Base-by-base conservation (phyloP, 345 rosid species). In the Diplotaxis tenuifolia region DNA sequence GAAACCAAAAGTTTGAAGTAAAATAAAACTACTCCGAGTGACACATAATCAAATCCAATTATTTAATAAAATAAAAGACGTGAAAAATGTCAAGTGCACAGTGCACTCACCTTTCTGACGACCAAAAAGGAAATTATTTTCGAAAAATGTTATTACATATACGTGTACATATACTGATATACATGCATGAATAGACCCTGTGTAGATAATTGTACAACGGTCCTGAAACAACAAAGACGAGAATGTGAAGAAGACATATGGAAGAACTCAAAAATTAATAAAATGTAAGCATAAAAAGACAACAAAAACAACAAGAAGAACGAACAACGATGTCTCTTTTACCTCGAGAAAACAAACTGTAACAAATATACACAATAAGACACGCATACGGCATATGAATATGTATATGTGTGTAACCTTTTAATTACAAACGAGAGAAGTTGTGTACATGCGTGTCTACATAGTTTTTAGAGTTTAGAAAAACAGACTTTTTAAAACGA, bases 241-340 rank as follows among this genome's bases (percentile, higher is more conserved):
- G 68, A 29, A 62, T 42, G 67, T 18, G 72, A 76, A 70, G 75
- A 76, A 70, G 80, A 76, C 75, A 71, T 65, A 74, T 84, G 76
- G 82, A 75, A 77, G 60, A 34, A 74, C 74, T 82, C 71, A 82
- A 78, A 78, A 62, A 8, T 71, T 56, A 68, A 1, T 62, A 66
- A 68, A 45, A 40, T 70, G 56, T n/a, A 29, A 32, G 15, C 21
- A 32, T 60, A 32, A 32, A 60, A 47, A 15, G 50, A 47, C 54
- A 18, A 16, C 54, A 16, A 47, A 47, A 63, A 86, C 78, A 81
- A 84, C 78, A 82, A 82, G 56, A 78, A 84, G 67, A 78, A 77
- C 78, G 81, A 82, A 84, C 82, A 84, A 82, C 79, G 59, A 75
- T 74, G 73, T 75, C 68, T 74, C 81, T 71, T 76, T 78, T 74